These are phyloP conservation scores for Nicotiana attenuata DNA, from an alignment of 257 asterid species.

Conservation along the genomic window DNA sequence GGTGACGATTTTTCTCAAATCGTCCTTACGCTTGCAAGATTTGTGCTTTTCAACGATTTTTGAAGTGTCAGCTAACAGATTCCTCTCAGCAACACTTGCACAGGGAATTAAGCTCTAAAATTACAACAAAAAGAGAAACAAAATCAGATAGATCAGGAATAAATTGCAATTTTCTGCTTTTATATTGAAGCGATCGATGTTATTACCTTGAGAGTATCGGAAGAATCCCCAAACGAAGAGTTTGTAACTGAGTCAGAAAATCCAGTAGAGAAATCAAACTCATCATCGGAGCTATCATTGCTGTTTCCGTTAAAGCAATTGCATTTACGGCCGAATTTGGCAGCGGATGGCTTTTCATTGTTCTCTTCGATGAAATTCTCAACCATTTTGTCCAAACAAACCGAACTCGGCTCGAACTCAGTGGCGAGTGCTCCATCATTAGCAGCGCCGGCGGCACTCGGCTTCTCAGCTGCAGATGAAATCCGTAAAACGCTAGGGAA, in stretches of 20 bases:
- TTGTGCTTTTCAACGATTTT: constrained; percentile 66
- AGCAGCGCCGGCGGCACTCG: constrained; percentile 28
- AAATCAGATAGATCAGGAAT: not conserved
- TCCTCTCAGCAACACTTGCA: constrained; percentile 60
- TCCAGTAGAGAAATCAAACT: constrained; percentile 36
- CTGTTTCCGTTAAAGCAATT: constrained; percentile 82
- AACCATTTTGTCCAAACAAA: constrained; percentile 83
- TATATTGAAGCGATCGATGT: not conserved
- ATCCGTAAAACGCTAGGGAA: constrained; percentile 56
- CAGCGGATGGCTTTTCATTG: constrained; percentile 42
- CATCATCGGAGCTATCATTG: constrained; percentile 87
- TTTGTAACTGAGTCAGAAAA: constrained; percentile 42
- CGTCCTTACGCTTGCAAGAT: constrained; percentile 56
- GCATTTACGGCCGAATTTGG: constrained; percentile 64
- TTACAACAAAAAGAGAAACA: not conserved
- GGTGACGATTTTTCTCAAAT: constrained; percentile 57
- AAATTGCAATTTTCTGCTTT: not conserved
- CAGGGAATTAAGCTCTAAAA: constrained; percentile 72
- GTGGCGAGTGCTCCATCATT: constrained; percentile 16
- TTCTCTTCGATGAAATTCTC: constrained; percentile 75
- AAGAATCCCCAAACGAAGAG: constrained; percentile 53
- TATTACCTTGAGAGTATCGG: constrained; percentile 72
- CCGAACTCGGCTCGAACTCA: constrained; percentile 83
- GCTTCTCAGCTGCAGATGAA: constrained; percentile 50
- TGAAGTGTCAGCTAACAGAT: constrained; percentile 73